Evolutionary conservation across 2,329 filamentous ascomycete genomes (phyloP), one percentile per base, ranked within the genome.

Genomic region (Phialocephala sp.): DNA sequence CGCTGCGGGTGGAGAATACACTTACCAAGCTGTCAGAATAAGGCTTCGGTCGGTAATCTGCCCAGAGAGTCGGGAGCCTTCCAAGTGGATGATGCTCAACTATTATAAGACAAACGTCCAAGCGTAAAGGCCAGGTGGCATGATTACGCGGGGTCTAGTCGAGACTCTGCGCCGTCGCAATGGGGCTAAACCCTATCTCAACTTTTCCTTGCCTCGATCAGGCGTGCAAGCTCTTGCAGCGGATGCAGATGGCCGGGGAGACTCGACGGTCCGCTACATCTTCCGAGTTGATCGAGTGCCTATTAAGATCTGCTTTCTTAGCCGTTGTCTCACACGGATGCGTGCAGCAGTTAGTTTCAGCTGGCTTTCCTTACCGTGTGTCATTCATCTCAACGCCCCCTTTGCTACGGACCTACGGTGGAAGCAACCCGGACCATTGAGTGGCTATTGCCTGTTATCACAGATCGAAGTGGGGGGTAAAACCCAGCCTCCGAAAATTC

Each of bases 291-390:
- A 45, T 45, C 43, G 43, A 24, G 45, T 50, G 45, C 52, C 18
- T 20, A 55, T 55, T 4, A 27, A 57, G 55, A 14, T 37, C 35
- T 57, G 35, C 20, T 45, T 37, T 45, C 27, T 45, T 32, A 35
- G 1, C 2, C n/a, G 12, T 36, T 14, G 59, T 65, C 37, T 14
- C 59, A 65, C 66, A 45, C 66, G 66, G 66, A 15, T 58, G 55
- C 59, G 39, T 63, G 60, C 66, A 67, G 62, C 58, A 50, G 20
- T 12, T 59, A 45, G 37, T 63, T 66, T 66, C 65, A 62, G 60
- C n/a, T n/a, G n/a, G 32, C 14, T 32, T 45, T 43, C 15, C 35
- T 18, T 24, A 11, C 32, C 39, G 24, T n/a, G 55, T 62, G 52
- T 39, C 41, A 62, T 62, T 47, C 37, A 41, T 18, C 37, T 41